phyloP scores from a whole-genome alignment of 208 protist genomes.

The Angomonas deanei region DNA sequence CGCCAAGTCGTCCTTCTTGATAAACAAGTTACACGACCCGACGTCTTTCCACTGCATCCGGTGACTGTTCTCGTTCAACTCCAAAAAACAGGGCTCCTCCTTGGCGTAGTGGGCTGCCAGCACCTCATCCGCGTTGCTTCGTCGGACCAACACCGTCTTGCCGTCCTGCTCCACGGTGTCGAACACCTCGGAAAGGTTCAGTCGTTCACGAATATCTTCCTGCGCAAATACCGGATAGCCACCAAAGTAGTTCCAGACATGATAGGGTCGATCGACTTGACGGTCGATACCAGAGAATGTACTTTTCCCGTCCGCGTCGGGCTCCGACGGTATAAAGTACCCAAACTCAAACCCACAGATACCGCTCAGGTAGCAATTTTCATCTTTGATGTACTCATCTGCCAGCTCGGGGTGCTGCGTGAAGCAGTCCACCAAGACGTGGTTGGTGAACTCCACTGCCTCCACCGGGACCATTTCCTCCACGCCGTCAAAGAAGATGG shows the following conservation, averaged over 20 bases:
- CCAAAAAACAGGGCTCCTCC: neutral
- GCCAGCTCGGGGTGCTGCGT: neutral
- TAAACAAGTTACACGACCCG: conserved; percentile 16
- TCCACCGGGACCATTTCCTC: neutral
- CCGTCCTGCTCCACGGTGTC: neutral
- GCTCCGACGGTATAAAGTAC: neutral
- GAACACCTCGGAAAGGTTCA: neutral
- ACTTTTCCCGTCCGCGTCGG: neutral
- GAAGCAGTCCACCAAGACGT: neutral
- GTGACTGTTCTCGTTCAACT: neutral
- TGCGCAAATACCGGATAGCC: conserved; percentile 20
- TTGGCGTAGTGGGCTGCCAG: neutral
- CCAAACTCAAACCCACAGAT: neutral
- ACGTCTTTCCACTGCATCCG: conserved; percentile 13
- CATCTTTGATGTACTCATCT: neutral
- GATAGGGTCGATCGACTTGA: neutral
- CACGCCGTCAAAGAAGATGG: neutral
- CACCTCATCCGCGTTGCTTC: neutral
- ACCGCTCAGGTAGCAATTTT: neutral
- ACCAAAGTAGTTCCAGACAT: conserved; percentile 4
- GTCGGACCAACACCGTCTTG: conserved; percentile 7
- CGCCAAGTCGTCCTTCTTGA: conserved; percentile 6
- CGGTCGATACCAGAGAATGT: neutral
- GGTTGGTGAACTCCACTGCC: neutral
- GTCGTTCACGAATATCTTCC: conserved; percentile 4